These are phyloP conservation scores for Schizosaccharomyces octosporus DNA, from an alignment of 805 yeast genomes.

Conservation along the genomic window DNA sequence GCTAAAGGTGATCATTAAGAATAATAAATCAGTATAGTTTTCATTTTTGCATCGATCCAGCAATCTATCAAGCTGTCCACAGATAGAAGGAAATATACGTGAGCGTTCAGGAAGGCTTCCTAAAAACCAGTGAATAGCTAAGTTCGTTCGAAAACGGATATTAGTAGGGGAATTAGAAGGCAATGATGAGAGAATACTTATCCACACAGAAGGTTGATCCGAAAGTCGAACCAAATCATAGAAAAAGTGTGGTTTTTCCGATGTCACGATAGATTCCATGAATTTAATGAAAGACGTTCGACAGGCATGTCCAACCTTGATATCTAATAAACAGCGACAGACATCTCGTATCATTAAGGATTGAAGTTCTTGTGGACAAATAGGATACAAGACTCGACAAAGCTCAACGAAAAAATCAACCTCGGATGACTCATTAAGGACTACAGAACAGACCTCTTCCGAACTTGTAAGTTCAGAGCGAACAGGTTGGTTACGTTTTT, in stretches of 20 bases:
- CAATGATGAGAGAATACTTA: not conserved
- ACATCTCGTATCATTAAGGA: not conserved
- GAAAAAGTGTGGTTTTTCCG: not conserved
- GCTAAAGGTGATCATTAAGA: not conserved
- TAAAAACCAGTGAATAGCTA: too few species aligned
- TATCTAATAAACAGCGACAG: not conserved
- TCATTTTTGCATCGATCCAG: not conserved
- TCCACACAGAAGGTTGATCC: not conserved
- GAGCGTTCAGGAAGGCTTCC: too few species aligned
- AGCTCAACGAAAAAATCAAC: too few species aligned
- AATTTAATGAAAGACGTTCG: not conserved
- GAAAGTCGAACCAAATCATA: not conserved
- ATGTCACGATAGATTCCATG: not conserved
- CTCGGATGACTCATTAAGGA: too few species aligned
- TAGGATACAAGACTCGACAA: not conserved
- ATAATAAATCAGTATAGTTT: not conserved
- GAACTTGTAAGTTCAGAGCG: too few species aligned
- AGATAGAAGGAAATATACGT: not conserved
- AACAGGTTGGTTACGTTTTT: too few species aligned
- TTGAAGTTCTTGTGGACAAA: not conserved
- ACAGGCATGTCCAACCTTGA: too few species aligned
- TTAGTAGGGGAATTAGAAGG: not conserved
- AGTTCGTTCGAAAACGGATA: too few species aligned
- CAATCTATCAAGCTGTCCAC: not conserved
- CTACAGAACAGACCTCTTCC: too few species aligned